These are phyloP conservation scores for Wickerhamiella spandovensis DNA, from an alignment of 805 yeast species.

Conservation along the genomic window DNA sequence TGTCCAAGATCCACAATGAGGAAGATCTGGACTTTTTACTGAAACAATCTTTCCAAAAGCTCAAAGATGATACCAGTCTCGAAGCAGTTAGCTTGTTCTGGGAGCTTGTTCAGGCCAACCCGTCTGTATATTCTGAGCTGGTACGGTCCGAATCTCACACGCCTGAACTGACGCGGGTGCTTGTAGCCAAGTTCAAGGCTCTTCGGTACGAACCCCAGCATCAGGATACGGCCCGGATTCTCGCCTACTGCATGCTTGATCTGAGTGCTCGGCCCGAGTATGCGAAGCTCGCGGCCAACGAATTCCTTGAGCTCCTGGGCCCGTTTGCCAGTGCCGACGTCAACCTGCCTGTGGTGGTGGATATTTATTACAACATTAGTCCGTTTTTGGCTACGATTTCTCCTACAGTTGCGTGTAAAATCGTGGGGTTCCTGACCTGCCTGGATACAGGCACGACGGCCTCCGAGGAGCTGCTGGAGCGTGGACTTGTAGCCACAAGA, in stretches of 20 bases:
- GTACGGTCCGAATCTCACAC: neutral
- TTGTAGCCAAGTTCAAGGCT: slow-evolving; percentile 29
- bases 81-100: slow-evolving; percentile 56
- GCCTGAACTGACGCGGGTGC: slow-evolving; percentile 11
- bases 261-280: slow-evolving; percentile 7
- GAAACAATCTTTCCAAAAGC: slow-evolving; percentile 13
- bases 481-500: neutral
- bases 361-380: slow-evolving; percentile 14
- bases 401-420: neutral
- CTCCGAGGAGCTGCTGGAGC: neutral
- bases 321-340: slow-evolving; percentile 3
- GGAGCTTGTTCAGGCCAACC: slow-evolving; percentile 68
- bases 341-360: slow-evolving; percentile 11
- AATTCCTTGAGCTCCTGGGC: neutral
- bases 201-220: neutral
- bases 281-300: slow-evolving; percentile 7
- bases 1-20: slow-evolving; percentile 23
- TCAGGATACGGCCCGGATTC: slow-evolving; percentile 6
- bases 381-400: slow-evolving; percentile 5
- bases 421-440: neutral
- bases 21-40: slow-evolving; percentile 26
- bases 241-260: slow-evolving; percentile 6
- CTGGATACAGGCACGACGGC: neutral
- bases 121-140: slow-evolving; percentile 21
- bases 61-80: slow-evolving; percentile 20